These are phyloP conservation scores for Fagus sylvatica DNA, from an alignment of 306 rosid genomes.

Conservation along the genomic window DNA sequence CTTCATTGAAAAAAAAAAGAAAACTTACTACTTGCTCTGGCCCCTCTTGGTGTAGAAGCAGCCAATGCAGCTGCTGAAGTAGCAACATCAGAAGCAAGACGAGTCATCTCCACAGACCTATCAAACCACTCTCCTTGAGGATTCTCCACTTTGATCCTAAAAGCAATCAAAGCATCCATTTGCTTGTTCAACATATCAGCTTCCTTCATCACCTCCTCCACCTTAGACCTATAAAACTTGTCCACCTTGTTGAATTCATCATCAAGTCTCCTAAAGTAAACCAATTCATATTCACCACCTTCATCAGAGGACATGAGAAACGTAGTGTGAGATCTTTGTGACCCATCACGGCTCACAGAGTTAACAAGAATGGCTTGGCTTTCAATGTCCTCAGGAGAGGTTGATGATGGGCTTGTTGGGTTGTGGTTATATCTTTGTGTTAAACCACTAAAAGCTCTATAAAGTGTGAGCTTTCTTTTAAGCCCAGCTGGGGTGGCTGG, in stretches of 20 bases:
- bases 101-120: conserved; percentile 48
- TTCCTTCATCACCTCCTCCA: conserved; percentile 61
- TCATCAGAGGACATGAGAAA: conserved; percentile 58
- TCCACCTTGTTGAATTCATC: conserved; percentile 68
- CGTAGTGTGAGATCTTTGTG: conserved; percentile 42
- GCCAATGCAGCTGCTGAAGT: conserved; percentile 45
- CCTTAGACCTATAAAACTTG: conserved; percentile 46
- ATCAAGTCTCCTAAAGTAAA: conserved; percentile 52
- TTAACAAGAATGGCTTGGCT: conserved; percentile 56
- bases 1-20: no score
- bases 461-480: conserved; percentile 48
- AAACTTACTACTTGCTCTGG: conserved; percentile 33
- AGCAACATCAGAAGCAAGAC: conserved; percentile 56
- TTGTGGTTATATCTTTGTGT: conserved; percentile 28
- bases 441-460: conserved; percentile 75
- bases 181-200: conserved; percentile 58
- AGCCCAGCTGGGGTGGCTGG: conserved; percentile 28
- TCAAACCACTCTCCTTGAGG: conserved; percentile 35
- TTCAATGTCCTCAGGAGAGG: conserved; percentile 41
- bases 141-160: conserved; percentile 64
- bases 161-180: conserved; percentile 71
- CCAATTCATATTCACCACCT: conserved; percentile 60
- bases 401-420: conserved; percentile 24
- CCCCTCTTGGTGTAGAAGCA: conserved; percentile 48
- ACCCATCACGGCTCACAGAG: conserved; percentile 30